Conservation (phyloP, 2,329 filamentous ascomycete species). For the Calonectria pteridis region DNA sequence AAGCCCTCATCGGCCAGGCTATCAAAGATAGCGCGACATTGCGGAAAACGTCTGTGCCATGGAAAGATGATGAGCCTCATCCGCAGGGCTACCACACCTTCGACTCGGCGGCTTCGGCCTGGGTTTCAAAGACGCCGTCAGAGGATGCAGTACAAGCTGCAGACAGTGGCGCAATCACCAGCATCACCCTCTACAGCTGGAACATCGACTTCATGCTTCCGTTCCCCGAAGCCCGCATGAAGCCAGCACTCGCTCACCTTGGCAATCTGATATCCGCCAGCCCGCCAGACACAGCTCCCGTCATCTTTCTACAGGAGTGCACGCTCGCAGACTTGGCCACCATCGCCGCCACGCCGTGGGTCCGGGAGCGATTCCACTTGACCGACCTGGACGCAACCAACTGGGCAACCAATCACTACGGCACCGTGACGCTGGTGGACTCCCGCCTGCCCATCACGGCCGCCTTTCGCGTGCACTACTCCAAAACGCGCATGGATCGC, state of each 20-base stretch:
- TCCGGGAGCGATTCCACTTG: constrained; percentile 60
- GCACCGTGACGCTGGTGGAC: constrained; percentile 66
- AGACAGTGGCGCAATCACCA: constrained; percentile 30
- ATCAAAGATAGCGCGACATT: constrained; percentile 30
- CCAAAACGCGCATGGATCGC: constrained; percentile 61
- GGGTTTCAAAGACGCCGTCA: constrained; percentile 24
- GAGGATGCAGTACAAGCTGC: background rate
- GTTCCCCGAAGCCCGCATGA: constrained; percentile 48
- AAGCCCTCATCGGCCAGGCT: constrained; percentile 27
- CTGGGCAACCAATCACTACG: constrained; percentile 63
- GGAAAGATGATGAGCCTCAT: constrained; percentile 28
- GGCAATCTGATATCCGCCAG: constrained; percentile 16
- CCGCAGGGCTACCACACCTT: constrained; percentile 28
- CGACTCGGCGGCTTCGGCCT: constrained; percentile 22
- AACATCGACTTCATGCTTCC: constrained; percentile 54
- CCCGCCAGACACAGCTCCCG: constrained; percentile 39
- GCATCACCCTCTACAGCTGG: constrained; percentile 49
- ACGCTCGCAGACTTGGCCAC: constrained; percentile 56
- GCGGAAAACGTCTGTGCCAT: constrained; percentile 26
- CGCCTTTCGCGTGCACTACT: constrained; percentile 65
- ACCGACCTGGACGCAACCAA: constrained; percentile 58
- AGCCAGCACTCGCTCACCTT: constrained; percentile 47
- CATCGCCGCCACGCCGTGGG: constrained; percentile 60
- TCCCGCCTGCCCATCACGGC: constrained; percentile 55
- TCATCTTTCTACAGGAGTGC: constrained; percentile 69